Evolutionary conservation across 306 rosid genomes (phyloP).

Genomic region (Trichosanthes cucumerina): DNA sequence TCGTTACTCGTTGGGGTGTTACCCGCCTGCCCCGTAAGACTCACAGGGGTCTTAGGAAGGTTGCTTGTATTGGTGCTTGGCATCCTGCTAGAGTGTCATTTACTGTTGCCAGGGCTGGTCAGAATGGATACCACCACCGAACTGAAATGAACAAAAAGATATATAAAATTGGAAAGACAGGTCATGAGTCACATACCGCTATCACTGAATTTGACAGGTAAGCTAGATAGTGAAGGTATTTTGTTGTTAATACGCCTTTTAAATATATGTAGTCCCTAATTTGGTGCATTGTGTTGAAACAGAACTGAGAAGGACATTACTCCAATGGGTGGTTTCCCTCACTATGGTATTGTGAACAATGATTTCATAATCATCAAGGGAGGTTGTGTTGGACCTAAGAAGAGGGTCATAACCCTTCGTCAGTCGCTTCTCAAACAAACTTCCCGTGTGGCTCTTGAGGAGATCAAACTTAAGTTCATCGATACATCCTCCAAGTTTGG

Average conservation of each 20-base stretch:
- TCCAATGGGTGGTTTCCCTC: constrained; percentile 90
- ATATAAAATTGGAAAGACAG: constrained; percentile 61
- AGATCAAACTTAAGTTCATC: constrained; percentile 74
- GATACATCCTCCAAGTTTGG: constrained; percentile 86
- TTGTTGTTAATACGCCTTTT: neutral
- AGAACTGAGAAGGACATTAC: constrained; percentile 91
- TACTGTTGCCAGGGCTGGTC: constrained; percentile 92
- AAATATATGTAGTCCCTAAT: neutral
- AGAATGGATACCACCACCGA: constrained; percentile 79
- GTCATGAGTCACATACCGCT: constrained; percentile 53
- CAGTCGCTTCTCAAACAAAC: constrained; percentile 81
- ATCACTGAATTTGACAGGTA: constrained; percentile 68
- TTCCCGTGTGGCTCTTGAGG: constrained; percentile 64
- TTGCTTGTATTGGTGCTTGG: constrained; percentile 95
- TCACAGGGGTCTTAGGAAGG: constrained; percentile 84
- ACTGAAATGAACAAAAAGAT: constrained; percentile 80
- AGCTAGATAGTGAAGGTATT: neutral
- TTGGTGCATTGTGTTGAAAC: neutral
- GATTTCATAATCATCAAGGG: constrained; percentile 71
- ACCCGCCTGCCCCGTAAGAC: constrained; percentile 88
- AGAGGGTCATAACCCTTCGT: constrained; percentile 69
- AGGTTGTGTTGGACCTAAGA: constrained; percentile 75
- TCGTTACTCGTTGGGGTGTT: constrained; percentile 87
- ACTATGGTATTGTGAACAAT: constrained; percentile 73
- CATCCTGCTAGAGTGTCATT: constrained; percentile 89